These are phyloP conservation scores for Scleroderma bovista DNA, from an alignment of 768 basidiomycete species.

Conservation along the genomic window DNA sequence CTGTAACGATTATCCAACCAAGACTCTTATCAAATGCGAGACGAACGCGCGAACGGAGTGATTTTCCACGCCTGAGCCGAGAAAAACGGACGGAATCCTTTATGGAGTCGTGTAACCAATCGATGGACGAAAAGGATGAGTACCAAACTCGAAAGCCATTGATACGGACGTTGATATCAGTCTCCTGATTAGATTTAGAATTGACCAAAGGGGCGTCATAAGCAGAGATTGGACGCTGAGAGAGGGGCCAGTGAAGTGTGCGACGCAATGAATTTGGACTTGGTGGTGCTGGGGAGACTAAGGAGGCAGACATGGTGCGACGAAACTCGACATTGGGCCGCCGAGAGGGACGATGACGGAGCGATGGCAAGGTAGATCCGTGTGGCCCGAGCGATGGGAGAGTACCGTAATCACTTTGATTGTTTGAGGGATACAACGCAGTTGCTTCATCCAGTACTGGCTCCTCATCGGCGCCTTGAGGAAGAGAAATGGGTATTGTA, in stretches of 20 bases:
- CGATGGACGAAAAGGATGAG: constrained; percentile 83
- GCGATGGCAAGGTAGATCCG: constrained; percentile 18
- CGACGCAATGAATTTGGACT: constrained; percentile 29
- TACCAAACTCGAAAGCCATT: constrained; percentile 89
- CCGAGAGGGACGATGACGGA: constrained; percentile 33
- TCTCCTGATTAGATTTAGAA: constrained; percentile 30
- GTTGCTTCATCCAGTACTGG: constrained; percentile 30
- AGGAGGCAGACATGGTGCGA: constrained; percentile 33
- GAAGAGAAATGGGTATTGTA: background rate
- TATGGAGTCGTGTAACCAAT: constrained; percentile 96
- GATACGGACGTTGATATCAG: constrained; percentile 55
- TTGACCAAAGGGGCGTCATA: constrained; percentile 51
- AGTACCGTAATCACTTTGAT: constrained; percentile 51
- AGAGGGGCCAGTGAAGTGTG: constrained; percentile 34
- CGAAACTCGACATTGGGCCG: constrained; percentile 31
- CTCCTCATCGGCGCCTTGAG: constrained; percentile 3
- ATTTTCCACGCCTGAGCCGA: constrained; percentile 62
- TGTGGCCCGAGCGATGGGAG: constrained; percentile 30
- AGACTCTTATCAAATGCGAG: constrained; percentile 69
- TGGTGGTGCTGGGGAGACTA: constrained; percentile 24
- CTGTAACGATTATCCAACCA: constrained; percentile 86
- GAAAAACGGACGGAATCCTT: constrained; percentile 85
- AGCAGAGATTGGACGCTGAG: constrained; percentile 63
- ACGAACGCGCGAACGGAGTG: constrained; percentile 58
- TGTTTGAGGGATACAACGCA: constrained; percentile 26